These are phyloP conservation scores for Casuarina cunninghamiana DNA, from an alignment of 306 rosid species.

Conservation along the genomic window DNA sequence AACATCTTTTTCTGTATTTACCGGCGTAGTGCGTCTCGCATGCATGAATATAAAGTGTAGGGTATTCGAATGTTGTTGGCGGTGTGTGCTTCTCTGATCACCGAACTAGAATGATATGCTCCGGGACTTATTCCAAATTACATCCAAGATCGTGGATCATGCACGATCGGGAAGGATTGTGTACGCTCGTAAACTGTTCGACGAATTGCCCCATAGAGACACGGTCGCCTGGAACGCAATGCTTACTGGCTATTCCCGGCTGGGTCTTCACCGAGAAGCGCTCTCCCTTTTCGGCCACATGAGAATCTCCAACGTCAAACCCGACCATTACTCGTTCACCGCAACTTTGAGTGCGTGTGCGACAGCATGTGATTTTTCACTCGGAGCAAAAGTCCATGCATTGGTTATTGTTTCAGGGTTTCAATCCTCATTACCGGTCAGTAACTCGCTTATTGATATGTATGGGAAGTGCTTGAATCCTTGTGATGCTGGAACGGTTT, in stretches of 20 bases:
- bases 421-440: conserved; percentile 50
- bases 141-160: conserved; percentile 38
- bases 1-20: not conserved
- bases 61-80: no score
- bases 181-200: conserved; percentile 64
- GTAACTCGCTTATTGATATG: conserved; percentile 68
- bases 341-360: conserved; percentile 62
- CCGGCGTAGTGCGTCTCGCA: not conserved
- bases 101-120: conserved; percentile 42
- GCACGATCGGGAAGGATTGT: conserved; percentile 50
- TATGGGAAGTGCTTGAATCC: conserved; percentile 71
- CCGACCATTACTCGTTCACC: conserved; percentile 64
- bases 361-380: conserved; percentile 31
- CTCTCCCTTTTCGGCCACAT: conserved; percentile 48
- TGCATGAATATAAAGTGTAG: not conserved
- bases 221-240: conserved; percentile 78
- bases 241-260: conserved; percentile 56
- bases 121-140: conserved; percentile 45
- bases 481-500: conserved; percentile 55
- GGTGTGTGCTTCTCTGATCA: not conserved
- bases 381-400: conserved; percentile 57
- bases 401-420: conserved; percentile 50
- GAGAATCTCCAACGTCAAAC: conserved; percentile 44
- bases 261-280: conserved; percentile 52
- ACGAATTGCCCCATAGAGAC: conserved; percentile 63